These are phyloP conservation scores for Suillus bovinus DNA, from an alignment of 768 basidiomycete genomes.

Conservation along the genomic window DNA sequence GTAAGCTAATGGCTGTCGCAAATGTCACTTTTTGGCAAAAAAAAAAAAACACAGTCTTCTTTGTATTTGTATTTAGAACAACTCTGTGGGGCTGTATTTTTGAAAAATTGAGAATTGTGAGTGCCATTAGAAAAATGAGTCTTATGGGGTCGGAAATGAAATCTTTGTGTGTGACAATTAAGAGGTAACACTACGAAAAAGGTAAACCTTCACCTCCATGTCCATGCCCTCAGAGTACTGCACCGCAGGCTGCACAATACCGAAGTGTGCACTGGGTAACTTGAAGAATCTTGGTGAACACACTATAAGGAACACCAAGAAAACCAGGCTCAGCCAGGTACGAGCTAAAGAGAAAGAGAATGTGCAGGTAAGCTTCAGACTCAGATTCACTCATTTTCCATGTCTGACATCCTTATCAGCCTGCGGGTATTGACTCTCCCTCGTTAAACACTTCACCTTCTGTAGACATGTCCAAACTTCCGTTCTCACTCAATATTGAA, in stretches of 20 bases:
- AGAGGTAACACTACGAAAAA: background rate
- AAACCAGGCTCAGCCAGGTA: background rate
- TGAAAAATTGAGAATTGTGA: no score
- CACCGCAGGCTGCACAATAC: no score
- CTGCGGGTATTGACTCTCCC: background rate
- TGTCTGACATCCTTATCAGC: background rate
- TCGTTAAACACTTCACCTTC: no score
- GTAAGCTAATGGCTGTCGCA: no score
- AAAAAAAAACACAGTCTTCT: no score
- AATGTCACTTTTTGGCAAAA: no score
- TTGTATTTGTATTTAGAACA: no score
- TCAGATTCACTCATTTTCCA: background rate
- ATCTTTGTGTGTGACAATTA: background rate
- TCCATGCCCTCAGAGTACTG: background rate
- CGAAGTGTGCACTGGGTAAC: background rate
- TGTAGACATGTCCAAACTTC: no score
- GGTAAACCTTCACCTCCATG: background rate
- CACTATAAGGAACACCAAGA: constrained; percentile 2
- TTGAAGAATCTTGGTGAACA: constrained; percentile 4
- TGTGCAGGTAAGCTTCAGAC: background rate
- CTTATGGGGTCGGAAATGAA: no score
- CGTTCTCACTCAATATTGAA: no score
- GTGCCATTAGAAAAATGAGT: no score
- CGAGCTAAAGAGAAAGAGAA: background rate
- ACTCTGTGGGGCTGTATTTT: no score